A percentile compares a stretch with the other conserved stretches of the same genome.
Conservation (phyloP, 2,329 filamentous ascomycete genomes). For the Diaporthe eres region DNA sequence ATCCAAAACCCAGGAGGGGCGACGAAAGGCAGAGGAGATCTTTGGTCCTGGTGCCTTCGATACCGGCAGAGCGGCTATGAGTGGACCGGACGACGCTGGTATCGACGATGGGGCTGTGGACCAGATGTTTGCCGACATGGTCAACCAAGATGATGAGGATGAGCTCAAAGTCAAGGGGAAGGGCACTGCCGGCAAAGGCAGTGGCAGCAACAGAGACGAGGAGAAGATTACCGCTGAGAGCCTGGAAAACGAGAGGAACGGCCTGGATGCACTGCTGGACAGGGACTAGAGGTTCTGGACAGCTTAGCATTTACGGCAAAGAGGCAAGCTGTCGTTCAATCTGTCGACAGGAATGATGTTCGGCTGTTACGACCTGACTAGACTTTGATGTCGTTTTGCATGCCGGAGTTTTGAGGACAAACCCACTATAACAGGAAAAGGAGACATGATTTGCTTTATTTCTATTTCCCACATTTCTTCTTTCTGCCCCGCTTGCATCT, state of each 20-base stretch:
- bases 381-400: constrained; percentile 16
- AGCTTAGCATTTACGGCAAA: neutral
- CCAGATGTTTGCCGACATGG: constrained; percentile 70
- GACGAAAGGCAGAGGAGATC: constrained; percentile 64
- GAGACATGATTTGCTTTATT: neutral
- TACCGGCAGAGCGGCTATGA: neutral
- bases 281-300: constrained; percentile 51
- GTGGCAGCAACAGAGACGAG: constrained; percentile 12
- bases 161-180: constrained; percentile 53
- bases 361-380: constrained; percentile 10
- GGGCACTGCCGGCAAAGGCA: constrained; percentile 15
- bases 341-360: neutral
- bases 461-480: neutral
- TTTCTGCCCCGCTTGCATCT: constrained; percentile 24
- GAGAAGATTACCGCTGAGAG: constrained; percentile 56
- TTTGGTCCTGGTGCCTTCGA: constrained; percentile 66
- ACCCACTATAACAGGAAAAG: neutral
- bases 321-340: neutral
- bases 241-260: constrained; percentile 61
- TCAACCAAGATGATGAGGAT: constrained; percentile 66
- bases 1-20: constrained; percentile 63
- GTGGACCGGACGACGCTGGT: constrained; percentile 43
- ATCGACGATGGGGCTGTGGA: constrained; percentile 63
- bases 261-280: constrained; percentile 61
- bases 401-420: constrained; percentile 30